These are phyloP conservation scores for Trichoderma endophyticum DNA, from an alignment of 2,329 filamentous ascomycete species.

Conservation along the genomic window DNA sequence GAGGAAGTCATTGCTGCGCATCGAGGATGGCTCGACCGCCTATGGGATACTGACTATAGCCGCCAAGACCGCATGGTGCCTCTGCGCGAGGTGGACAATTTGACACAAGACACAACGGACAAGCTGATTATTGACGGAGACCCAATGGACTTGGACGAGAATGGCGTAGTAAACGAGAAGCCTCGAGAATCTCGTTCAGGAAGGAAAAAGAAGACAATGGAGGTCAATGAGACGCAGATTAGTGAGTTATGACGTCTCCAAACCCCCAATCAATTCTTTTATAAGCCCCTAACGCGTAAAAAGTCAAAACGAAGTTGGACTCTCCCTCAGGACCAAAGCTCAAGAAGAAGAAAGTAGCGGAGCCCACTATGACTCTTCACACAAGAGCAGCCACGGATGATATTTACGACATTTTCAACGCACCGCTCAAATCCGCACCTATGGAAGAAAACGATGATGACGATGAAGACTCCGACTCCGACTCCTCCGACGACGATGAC, in stretches of 20 bases:
- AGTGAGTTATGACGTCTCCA: conserved; percentile 53
- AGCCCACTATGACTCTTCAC: conserved; percentile 98
- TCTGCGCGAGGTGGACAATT: conserved; percentile 33
- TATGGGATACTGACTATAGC: conserved; percentile 49
- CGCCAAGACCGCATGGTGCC: conserved; percentile 28
- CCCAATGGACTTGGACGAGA: conserved; percentile 53
- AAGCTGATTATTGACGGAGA: conserved; percentile 47
- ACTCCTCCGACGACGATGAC: neutral
- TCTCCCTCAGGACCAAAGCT: conserved; percentile 84
- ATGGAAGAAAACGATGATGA: conserved; percentile 40
- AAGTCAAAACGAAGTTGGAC: conserved; percentile 89
- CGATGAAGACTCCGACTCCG: neutral
- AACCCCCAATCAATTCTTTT: neutral
- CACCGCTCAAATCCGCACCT: conserved; percentile 50
- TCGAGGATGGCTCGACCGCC: conserved; percentile 63
- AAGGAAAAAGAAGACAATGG: conserved; percentile 75
- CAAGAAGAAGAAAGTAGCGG: conserved; percentile 68
- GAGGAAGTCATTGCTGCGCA: conserved; percentile 83
- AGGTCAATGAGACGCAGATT: conserved; percentile 88
- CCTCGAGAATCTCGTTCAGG: conserved; percentile 44
- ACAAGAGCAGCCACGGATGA: conserved; percentile 94
- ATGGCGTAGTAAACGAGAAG: conserved; percentile 50
- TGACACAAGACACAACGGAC: conserved; percentile 30
- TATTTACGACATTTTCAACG: conserved; percentile 96
- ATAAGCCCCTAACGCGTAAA: neutral